A percentile compares a stretch with the other conserved stretches of the same genome.
Conservation (phyloP, 768 basidiomycete genomes). For the Mrakia blollopis region DNA sequence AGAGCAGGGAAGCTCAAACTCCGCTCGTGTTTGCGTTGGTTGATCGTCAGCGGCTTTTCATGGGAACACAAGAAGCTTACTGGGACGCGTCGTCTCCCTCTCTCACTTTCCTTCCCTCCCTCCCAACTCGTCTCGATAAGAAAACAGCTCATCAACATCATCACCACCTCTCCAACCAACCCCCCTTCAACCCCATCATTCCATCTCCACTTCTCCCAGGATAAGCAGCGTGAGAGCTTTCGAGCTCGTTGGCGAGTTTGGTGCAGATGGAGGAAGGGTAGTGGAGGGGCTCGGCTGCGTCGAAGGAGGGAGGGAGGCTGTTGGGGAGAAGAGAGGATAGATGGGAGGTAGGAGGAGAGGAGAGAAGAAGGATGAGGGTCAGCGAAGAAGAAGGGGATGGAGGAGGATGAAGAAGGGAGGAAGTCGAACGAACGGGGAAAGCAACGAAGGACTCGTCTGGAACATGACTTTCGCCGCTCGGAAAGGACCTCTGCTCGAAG, state of each 20-base stretch:
- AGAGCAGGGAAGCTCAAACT: too few species aligned
- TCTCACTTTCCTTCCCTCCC: background rate
- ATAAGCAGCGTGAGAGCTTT: constrained; percentile 57
- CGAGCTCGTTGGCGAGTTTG: constrained; percentile 62
- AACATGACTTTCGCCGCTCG: constrained; percentile 21
- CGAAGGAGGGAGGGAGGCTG: constrained; percentile 12
- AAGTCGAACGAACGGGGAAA: background rate
- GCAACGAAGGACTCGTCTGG: background rate
- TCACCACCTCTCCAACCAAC: background rate
- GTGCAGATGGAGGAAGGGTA: constrained; percentile 77
- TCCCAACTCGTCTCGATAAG: background rate
- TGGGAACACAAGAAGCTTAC: too few species aligned
- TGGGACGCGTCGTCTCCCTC: background rate
- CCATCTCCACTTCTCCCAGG: constrained; percentile 36
- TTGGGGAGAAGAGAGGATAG: background rate
- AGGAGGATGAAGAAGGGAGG: background rate
- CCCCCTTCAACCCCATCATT: constrained; percentile 39
- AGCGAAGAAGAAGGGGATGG: background rate
- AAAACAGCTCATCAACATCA: background rate
- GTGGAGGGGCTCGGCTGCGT: constrained; percentile 66
- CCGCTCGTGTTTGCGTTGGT: too few species aligned
- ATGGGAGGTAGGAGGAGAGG: too few species aligned
- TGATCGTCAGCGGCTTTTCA: too few species aligned
- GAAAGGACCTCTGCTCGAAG: constrained; percentile 42
- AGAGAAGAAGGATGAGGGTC: too few species aligned